Conservation (phyloP, 805 yeast genomes). For the Zygotorulaspora florentina region DNA sequence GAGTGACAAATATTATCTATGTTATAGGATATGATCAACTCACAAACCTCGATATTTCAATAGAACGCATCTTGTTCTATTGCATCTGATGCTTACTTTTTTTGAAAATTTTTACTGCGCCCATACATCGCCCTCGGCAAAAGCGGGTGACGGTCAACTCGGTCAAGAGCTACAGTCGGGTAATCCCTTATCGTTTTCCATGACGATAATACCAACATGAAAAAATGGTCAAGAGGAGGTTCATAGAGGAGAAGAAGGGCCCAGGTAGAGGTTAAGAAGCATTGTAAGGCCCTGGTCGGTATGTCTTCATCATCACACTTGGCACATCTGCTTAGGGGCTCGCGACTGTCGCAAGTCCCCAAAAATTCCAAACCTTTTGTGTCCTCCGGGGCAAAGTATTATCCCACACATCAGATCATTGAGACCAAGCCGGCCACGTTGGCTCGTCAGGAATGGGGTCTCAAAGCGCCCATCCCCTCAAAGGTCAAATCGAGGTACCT, state of each 20-base stretch:
- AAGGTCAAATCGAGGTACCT: slow-evolving; percentile 56
- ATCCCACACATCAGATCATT: slow-evolving; percentile 70
- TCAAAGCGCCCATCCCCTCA: slow-evolving; percentile 65
- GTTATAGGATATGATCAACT: neutral
- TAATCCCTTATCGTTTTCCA: neutral
- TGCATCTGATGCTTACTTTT: slow-evolving; percentile 6
- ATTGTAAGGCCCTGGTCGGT: neutral
- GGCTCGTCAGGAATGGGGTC: slow-evolving; percentile 67
- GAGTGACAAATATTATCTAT: neutral
- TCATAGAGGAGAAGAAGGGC: neutral
- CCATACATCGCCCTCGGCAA: slow-evolving; percentile 1
- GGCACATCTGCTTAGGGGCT: slow-evolving; percentile 28
- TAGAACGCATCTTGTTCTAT: neutral
- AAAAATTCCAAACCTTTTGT: slow-evolving; percentile 23
- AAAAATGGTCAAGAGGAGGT: neutral
- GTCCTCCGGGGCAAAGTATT: slow-evolving; percentile 18
- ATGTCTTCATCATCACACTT: slow-evolving; percentile 13
- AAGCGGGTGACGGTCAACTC: neutral
- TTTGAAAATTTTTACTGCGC: slow-evolving; percentile 9
- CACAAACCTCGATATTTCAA: neutral
- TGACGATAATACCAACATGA: neutral
- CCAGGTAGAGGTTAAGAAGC: neutral
- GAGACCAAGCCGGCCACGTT: slow-evolving; percentile 64
- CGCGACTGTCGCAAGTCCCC: slow-evolving; percentile 37
- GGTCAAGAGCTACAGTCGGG: neutral